Evolutionary conservation across 352 stramenopile species (phyloP).

Genomic region (Thalassiosira sp.): DNA sequence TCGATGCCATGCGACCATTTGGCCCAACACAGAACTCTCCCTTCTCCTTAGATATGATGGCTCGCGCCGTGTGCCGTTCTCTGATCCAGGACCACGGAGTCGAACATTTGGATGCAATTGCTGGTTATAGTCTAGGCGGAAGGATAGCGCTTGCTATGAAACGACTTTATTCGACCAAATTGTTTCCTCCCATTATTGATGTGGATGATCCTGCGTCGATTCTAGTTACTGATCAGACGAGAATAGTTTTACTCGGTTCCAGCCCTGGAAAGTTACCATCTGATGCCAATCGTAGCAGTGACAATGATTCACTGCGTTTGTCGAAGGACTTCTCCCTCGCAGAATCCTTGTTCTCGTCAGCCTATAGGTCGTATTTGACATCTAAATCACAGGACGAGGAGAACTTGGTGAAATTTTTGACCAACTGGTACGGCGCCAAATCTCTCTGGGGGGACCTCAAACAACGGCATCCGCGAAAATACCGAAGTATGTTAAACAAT

Average conservation of each 20-base stretch:
- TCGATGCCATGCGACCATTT: constrained; percentile 22
- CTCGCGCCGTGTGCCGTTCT: constrained; percentile 51
- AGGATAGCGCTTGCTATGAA: constrained; percentile 79
- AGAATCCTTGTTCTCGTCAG: constrained; percentile 34
- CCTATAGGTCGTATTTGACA: constrained; percentile 43
- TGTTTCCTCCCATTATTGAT: constrained; percentile 11
- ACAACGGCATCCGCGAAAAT: constrained; percentile 27
- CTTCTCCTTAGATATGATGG: constrained; percentile 65
- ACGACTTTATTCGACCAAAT: constrained; percentile 28
- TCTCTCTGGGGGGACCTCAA: constrained; percentile 69
- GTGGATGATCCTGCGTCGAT: constrained; percentile 5
- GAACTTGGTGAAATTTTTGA: constrained; percentile 60
- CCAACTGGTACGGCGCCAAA: constrained; percentile 63
- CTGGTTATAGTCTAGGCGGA: constrained; percentile 79
- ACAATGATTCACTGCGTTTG: constrained; percentile 24
- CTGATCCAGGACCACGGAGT: constrained; percentile 59
- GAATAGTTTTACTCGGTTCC: constrained; percentile 59
- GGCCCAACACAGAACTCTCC: constrained; percentile 12
- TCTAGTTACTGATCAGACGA: constrained; percentile 58
- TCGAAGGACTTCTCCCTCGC: constrained; percentile 36
- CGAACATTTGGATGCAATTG: constrained; percentile 65
- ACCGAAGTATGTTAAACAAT: constrained; percentile 50
- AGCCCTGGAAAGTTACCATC: constrained; percentile 56
- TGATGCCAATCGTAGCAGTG: constrained; percentile 1
- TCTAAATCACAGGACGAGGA: constrained; percentile 17